Percentiles rank a stretch among this genome's conserved stretches.
Conservation (phyloP, 345 rosid species). For the Hypericum perforatum region DNA sequence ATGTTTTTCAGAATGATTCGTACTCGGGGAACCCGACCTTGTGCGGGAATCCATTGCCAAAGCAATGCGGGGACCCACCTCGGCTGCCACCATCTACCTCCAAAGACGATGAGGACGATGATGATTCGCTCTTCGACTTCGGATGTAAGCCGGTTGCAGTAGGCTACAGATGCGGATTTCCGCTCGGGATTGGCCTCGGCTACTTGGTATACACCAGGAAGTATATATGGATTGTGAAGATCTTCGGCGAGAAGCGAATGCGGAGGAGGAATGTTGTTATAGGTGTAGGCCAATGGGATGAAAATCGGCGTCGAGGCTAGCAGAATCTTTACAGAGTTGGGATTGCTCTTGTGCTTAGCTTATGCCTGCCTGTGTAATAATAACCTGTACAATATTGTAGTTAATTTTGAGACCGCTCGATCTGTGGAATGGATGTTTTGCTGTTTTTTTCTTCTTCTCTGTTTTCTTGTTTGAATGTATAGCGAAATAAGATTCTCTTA, state of each 20-base stretch:
- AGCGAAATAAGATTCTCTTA: no score
- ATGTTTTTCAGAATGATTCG: conserved; percentile 7
- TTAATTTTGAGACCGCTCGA: no score
- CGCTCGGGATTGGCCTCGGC: conserved; percentile 6
- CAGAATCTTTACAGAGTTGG: no score
- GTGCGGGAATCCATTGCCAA: conserved; percentile 15
- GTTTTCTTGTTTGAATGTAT: no score
- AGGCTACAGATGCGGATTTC: conserved; percentile 19
- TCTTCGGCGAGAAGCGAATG: not conserved
- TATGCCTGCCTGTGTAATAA: no score
- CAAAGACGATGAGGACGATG: not conserved
- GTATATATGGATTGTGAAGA: conserved; percentile 6
- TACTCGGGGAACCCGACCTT: conserved; percentile 15
- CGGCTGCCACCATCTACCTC: not conserved
- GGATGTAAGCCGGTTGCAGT: conserved; percentile 12
- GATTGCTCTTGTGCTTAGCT: no score
- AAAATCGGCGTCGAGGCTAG: no score
- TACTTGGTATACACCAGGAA: not conserved
- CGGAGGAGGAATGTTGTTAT: not conserved
- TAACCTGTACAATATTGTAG: no score
- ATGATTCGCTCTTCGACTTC: not conserved
- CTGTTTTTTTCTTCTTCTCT: no score
- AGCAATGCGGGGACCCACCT: conserved; percentile 7
- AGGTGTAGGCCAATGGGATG: no score
- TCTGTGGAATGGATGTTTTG: no score